Evolutionary conservation across 768 basidiomycete species (phyloP), one percentile per base, ranked within the genome.

Genomic region (Suillus paluster): DNA sequence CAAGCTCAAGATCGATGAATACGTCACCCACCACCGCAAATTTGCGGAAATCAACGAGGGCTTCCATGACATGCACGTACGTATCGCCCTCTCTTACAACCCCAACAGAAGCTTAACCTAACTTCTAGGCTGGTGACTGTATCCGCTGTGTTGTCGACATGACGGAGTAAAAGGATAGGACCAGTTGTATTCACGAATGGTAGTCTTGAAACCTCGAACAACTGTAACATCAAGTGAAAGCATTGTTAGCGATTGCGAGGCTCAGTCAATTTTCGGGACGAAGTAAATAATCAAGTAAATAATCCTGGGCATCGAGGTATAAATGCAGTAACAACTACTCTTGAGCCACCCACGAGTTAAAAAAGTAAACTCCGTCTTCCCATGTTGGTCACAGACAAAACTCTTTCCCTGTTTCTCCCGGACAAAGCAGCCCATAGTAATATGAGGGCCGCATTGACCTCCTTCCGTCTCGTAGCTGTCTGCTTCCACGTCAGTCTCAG

Each of bases 111-210:
- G 56, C 8, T 5, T 57, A 25, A 56, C 62, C 42, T 57, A 23
- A 71, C 39, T 21, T 66, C 0, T 54, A 95, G 91, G 79, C 76
- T 50, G 95, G 95, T 17, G 83, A 92, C 54, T 97, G 95, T 75
- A 97, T 99, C 71, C 91, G 97, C 65, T 96, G 95, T 66, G 92
- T 99, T 11, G 92, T 98, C 48, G 88, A 97, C 75, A 96, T 98
- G 95, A 73, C 81, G 61, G 38, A 62, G 45, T 52, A 36, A 62
- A 52, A 30, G 33, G 38, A 60, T 19, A 50, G 42, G 61, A 23
- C 41, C 23, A 53, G 38, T 25, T 44, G 45, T 66, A 27, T 39
- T 17, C 54, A 25, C 23, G 54, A 55, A 55, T 39, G 6, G 23
- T 39, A 55, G 54, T 19, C 38, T 38, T 25, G 36, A 38, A 21